A percentile compares a stretch with the other conserved stretches of the same genome.
These are phyloP conservation scores for Aspergillus intermedius DNA, from an alignment of 2,329 filamentous ascomycete species.

Conservation along the genomic window DNA sequence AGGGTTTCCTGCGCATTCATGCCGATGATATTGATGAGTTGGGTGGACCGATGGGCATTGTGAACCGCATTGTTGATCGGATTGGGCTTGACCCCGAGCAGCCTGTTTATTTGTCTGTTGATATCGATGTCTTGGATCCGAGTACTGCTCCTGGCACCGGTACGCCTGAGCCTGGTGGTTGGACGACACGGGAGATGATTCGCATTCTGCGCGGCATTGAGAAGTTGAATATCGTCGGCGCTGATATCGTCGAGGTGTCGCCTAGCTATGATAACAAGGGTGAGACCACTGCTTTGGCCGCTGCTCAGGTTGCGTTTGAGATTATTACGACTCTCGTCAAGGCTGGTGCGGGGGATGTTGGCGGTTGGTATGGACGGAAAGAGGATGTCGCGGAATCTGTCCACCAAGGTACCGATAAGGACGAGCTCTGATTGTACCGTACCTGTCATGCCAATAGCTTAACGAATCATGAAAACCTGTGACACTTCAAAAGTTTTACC, in stretches of 20 bases:
- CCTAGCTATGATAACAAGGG: conserved; percentile 75
- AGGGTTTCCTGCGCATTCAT: conserved; percentile 75
- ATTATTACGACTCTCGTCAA: conserved; percentile 61
- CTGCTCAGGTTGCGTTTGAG: conserved; percentile 78
- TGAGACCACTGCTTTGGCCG: conserved; percentile 76
- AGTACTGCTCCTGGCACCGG: conserved; percentile 68
- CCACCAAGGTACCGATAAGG: conserved; percentile 14
- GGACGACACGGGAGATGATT: conserved; percentile 84
- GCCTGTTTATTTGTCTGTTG: conserved; percentile 74
- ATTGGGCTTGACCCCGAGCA: conserved; percentile 60
- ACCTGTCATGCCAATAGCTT: conserved; percentile 4
- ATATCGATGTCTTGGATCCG: conserved; percentile 76
- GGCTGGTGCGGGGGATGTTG: conserved; percentile 32
- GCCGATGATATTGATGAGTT: conserved; percentile 83
- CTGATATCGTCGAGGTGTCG: conserved; percentile 83
- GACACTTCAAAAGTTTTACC: too few relatives aligned
- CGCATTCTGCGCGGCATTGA: conserved; percentile 76
- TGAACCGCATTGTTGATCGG: conserved; percentile 61
- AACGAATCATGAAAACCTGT: conserved; percentile 5
- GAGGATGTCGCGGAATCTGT: conserved; percentile 17
- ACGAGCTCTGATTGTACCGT: conserved; percentile 18
- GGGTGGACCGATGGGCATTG: conserved; percentile 59
- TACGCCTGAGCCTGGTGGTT: conserved; percentile 83
- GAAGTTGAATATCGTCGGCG: conserved; percentile 75
- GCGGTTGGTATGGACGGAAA: conserved; percentile 35